Base-by-base conservation (phyloP, 1,139 yeast genomes). In the Protomyces inouyei region DNA sequence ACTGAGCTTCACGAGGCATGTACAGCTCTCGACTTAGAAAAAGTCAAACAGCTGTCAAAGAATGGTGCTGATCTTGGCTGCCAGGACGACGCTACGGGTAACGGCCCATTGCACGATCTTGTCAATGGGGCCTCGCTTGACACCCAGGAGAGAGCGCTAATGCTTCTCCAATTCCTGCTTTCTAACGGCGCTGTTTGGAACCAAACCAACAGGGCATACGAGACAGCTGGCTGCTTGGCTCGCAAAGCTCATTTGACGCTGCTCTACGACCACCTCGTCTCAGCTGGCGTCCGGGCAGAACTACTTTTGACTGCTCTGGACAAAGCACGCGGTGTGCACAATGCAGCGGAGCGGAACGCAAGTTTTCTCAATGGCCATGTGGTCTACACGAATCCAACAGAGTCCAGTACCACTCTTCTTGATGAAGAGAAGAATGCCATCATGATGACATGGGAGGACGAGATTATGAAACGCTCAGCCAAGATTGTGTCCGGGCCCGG, bases 361-460 rank as follows among this genome's bases (percentile, higher is more conserved):
- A 81, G 88, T 0, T 92, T 86, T 72, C 79, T 92, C 61, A 75
- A 80, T 14, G 83, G 93, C 4, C 80, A 85, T 70, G 78, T 92
- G 52, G 85, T 84, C 71, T 92, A 89, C 73, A 82, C 82, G 23
- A 87, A 86, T 61, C 85, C 64, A 14, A 57, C 64, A n/a, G 60
- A 82, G 69, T 85, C 93, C 0, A 79, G 92, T 28, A 78, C 88
- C 43, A 92, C 98, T 1, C 80, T 83, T 67, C 84, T 83, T 37
- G 80, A 85, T 66, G 81, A 84, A 57, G 98, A 92, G 4, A 40
- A 57, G 25, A 65, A 63, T 72, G 98, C 97, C 35, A 97, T 92
- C 2, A 92, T 92, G 98, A 92, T 92, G 98, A 87, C 87, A 70
- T 92, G 98, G 98, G 98, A 92, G 74, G 81, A 84, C 3, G 84